Evolutionary conservation across 1,139 yeast genomes (phyloP).

Genomic region (Yamadazyma pseudoaaseri): DNA sequence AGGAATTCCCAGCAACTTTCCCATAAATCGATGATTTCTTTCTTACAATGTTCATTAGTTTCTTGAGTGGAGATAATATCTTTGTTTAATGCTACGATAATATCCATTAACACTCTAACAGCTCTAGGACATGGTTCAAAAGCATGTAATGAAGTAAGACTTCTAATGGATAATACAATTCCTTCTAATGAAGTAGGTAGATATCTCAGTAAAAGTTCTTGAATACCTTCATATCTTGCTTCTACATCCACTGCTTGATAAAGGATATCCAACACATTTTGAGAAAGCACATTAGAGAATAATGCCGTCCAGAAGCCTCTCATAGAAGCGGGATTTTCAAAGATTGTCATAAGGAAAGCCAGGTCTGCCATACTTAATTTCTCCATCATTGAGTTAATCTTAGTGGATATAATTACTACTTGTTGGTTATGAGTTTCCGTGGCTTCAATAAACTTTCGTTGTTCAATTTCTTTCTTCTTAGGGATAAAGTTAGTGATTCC

Average conservation of each 20-base stretch:
- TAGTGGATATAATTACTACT: slow-evolving; percentile 21
- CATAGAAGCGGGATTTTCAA: slow-evolving; percentile 26
- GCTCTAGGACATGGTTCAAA: slow-evolving; percentile 78
- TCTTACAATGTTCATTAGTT: slow-evolving; percentile 2
- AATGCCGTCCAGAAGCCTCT: slow-evolving; percentile 70
- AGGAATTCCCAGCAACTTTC: slow-evolving; percentile 66
- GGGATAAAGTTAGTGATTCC: slow-evolving; percentile 36
- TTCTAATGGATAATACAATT: slow-evolving; percentile 40
- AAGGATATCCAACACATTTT: slow-evolving; percentile 68
- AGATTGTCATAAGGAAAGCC: slow-evolving; percentile 33
- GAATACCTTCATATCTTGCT: slow-evolving; percentile 69
- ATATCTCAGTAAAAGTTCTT: slow-evolving; percentile 47
- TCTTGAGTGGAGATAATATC: slow-evolving; percentile 10
- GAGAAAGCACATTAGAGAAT: slow-evolving; percentile 59
- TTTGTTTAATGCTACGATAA: slow-evolving; percentile 55
- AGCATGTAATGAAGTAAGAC: slow-evolving; percentile 47
- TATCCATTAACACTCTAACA: slow-evolving; percentile 73
- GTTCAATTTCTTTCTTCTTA: slow-evolving; percentile 21
- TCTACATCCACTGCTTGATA: slow-evolving; percentile 70
- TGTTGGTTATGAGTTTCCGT: slow-evolving; percentile 33
- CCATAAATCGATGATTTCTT: slow-evolving; percentile 53
- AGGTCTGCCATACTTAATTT: slow-evolving; percentile 44
- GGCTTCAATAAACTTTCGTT: slow-evolving; percentile 24
- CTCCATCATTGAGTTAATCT: slow-evolving; percentile 28
- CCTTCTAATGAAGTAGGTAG: slow-evolving; percentile 46